Evolutionary conservation across 1,284 basidiomycete genomes (phyloP).

Genomic region (Neotropicomus parvogracilis): DNA sequence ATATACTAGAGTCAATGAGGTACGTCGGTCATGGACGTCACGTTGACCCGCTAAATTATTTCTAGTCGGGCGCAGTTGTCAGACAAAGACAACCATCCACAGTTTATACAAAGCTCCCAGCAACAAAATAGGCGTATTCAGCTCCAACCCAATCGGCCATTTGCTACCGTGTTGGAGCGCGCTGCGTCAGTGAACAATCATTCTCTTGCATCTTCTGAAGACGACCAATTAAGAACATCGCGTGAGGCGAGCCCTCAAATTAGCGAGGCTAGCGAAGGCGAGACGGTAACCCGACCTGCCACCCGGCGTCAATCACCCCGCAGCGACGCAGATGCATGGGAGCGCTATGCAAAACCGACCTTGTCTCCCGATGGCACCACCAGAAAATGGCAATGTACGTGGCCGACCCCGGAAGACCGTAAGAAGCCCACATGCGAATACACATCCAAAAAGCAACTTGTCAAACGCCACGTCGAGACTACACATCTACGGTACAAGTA

Average conservation of each 20-base stretch:
- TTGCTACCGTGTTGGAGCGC: slow-evolving; percentile 9
- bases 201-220: slow-evolving; percentile 30
- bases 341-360: slow-evolving; percentile 35
- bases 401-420: slow-evolving; percentile 34
- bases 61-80: slow-evolving; percentile 21
- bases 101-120: slow-evolving; percentile 8
- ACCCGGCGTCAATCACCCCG: slow-evolving; percentile 30
- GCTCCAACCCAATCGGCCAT: slow-evolving; percentile 11
- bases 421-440: slow-evolving; percentile 46
- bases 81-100: slow-evolving; percentile 20
- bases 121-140: slow-evolving; percentile 10
- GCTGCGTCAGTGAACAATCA: slow-evolving; percentile 17
- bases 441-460: slow-evolving; percentile 57
- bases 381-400: slow-evolving; percentile 37
- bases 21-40: slow-evolving; percentile 13
- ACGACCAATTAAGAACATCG: slow-evolving; percentile 30
- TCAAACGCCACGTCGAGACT: slow-evolving; percentile 64
- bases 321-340: slow-evolving; percentile 30
- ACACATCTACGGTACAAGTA: slow-evolving; percentile 61
- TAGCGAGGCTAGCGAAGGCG: slow-evolving; percentile 33
- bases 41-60: slow-evolving; percentile 13
- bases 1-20: slow-evolving; percentile 29
- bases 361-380: slow-evolving; percentile 34
- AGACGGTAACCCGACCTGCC: slow-evolving; percentile 12
- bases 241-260: slow-evolving; percentile 31